Evolutionary conservation across 73 alveolate genomes (phyloP), one percentile per base, ranked within the genome.

Genomic region (Stentor coeruleus): DNA sequence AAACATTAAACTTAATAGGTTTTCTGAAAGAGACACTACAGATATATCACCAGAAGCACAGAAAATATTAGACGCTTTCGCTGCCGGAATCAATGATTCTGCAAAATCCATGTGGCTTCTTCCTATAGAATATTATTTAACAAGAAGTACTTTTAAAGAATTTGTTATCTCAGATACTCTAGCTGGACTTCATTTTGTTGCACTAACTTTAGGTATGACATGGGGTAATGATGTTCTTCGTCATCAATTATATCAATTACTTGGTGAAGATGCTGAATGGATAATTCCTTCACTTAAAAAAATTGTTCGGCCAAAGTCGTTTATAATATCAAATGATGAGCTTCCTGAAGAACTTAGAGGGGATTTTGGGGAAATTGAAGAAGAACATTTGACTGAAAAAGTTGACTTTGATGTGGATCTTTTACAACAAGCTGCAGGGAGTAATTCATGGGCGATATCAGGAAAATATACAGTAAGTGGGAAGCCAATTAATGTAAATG

Each of bases 401-500:
- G 74, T 74, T 11, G 82, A 81, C 41, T 83, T 74, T 57, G 79
- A 76, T 76, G 86, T 81, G 30, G 77, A 86, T 38, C 76, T 82
- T 37, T 49, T 49, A 6, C 28, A 49, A 6, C 20, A 11, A 49
- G 66, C 28, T 11, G 80, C 82, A 49, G 88, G 77, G 40, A 84
- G 94, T 28, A 95, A 96, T 88, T 87, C 95, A 36, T 94, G 97
- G 98, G 96, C 91, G 33, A 85, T 97, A 30, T 92, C 85, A 76
- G 99, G 99, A 49, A 94, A 94, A 39, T 86, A 86, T 82, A 97
- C 99, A 3, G 89, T 87, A 81, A 86, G 92, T 80, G 99, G 99
- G 77, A 90, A 96, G 80, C 99, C 99, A 6, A 74, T 95, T 3
- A 86, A 93, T 58, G 92, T 95, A 35, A 93, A 92, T 76, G 99